Evolutionary conservation across 805 yeast species (phyloP).

Genomic region (Candida rishiriensis): DNA sequence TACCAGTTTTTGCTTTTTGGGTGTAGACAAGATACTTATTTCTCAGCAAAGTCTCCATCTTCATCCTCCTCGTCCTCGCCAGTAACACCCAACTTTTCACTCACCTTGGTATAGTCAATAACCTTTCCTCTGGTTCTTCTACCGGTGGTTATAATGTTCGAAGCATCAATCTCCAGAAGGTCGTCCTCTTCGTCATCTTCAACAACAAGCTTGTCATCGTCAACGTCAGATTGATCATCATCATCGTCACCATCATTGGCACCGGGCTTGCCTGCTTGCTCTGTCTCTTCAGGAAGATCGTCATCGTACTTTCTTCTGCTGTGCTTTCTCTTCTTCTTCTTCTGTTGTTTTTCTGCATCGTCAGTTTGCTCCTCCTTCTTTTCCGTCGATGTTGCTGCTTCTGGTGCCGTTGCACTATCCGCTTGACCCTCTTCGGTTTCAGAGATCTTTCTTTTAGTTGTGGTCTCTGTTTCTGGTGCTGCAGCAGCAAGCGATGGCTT

Average conservation of each 20-base stretch:
- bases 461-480: not conserved
- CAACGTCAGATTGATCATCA: slow-evolving; percentile 37
- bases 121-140: slow-evolving; percentile 89
- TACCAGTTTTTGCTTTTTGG: not conserved
- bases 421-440: slow-evolving; percentile 1
- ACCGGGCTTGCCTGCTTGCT: slow-evolving; percentile 22
- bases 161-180: slow-evolving; percentile 69
- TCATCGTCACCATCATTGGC: slow-evolving; percentile 25
- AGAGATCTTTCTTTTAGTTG: not conserved
- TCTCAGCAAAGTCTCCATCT: slow-evolving; percentile 40
- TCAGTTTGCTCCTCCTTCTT: slow-evolving; percentile 12
- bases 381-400: slow-evolving; percentile 35
- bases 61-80: slow-evolving; percentile 47
- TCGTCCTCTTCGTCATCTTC: slow-evolving; percentile 75
- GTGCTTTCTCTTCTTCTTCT: slow-evolving; percentile 22
- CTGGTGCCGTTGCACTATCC: slow-evolving; percentile 17
- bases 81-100: slow-evolving; percentile 55
- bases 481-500: not conserved
- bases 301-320: slow-evolving; percentile 21
- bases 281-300: slow-evolving; percentile 17
- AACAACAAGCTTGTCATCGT: slow-evolving; percentile 48
- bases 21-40: not conserved
- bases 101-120: slow-evolving; percentile 80
- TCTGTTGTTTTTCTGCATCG: slow-evolving; percentile 7
- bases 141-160: slow-evolving; percentile 80